These are phyloP conservation scores for Alternaria hordeiaustralica DNA, from an alignment of 2,329 filamentous ascomycete species.

Conservation along the genomic window DNA sequence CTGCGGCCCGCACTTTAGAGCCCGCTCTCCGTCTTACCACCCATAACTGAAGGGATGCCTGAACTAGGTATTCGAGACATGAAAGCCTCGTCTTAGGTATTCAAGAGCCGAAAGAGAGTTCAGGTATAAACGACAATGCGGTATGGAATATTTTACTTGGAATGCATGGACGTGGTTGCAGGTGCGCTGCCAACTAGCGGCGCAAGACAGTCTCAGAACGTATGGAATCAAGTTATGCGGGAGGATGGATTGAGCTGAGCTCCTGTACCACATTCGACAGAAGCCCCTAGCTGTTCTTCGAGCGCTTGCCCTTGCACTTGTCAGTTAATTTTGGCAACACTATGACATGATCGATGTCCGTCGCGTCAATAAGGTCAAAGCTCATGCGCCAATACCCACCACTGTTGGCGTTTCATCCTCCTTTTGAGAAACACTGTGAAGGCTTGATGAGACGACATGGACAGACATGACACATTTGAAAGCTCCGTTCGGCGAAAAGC, in stretches of 20 bases:
- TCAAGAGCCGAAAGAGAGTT: neutral
- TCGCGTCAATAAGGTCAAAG: neutral
- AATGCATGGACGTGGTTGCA: neutral
- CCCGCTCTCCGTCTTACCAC: neutral
- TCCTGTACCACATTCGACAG: neutral
- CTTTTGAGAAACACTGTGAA: neutral
- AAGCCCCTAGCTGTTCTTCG: neutral
- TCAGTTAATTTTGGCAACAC: neutral
- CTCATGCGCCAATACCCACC: neutral
- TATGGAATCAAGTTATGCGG: neutral
- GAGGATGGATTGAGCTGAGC: neutral
- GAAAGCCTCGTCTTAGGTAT: neutral
- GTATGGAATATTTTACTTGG: neutral
- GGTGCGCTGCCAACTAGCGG: neutral
- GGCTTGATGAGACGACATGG: neutral
- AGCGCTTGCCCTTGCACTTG: neutral
- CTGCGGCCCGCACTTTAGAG: slow-evolving; percentile 7
- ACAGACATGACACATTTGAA: neutral
- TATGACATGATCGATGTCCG: neutral
- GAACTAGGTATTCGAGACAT: neutral
- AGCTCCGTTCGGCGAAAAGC: neutral
- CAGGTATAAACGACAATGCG: neutral
- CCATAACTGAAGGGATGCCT: neutral
- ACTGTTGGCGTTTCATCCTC: neutral
- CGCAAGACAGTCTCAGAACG: neutral